Percentiles rank a stretch among this genome's conserved stretches.
phyloP scores from a whole-genome alignment of 805 yeast species.

The Cyberlindnera lachancei region DNA sequence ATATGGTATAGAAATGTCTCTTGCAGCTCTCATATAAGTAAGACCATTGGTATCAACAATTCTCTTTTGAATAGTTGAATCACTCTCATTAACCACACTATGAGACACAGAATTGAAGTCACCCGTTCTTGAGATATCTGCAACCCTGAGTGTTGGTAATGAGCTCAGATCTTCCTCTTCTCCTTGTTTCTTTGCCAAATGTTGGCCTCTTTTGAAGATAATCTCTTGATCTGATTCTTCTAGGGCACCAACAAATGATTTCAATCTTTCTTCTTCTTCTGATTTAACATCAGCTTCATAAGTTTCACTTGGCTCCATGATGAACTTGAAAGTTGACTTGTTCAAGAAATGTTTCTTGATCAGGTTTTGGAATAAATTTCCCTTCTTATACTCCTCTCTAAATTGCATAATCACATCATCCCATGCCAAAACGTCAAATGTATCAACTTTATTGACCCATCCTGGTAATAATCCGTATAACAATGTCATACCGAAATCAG shows the following conservation, averaged over 20 bases:
- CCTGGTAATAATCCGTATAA: slow-evolving; percentile 71
- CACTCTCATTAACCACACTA: slow-evolving; percentile 22
- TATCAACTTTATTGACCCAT: slow-evolving; percentile 80
- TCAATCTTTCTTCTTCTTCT: slow-evolving; percentile 53
- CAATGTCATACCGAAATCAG: slow-evolving; percentile 81
- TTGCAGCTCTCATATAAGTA: slow-evolving; percentile 65
- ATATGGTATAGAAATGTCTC: slow-evolving; percentile 52
- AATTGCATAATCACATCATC: slow-evolving; percentile 53
- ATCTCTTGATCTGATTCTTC: slow-evolving; percentile 47
- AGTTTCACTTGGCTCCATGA: slow-evolving; percentile 62
- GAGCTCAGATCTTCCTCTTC: slow-evolving; percentile 66
- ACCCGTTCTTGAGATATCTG: slow-evolving; percentile 62
- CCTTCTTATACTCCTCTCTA: slow-evolving; percentile 49
- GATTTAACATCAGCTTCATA: slow-evolving; percentile 42
- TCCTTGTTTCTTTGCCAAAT: slow-evolving; percentile 56
- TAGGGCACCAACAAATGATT: slow-evolving; percentile 34
- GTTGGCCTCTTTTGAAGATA: slow-evolving; percentile 53
- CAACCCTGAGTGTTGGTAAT: slow-evolving; percentile 68
- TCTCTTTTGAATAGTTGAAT: slow-evolving; percentile 34
- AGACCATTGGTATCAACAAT: slow-evolving; percentile 75
- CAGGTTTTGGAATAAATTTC: slow-evolving; percentile 51
- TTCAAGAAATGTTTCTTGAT: slow-evolving; percentile 45
- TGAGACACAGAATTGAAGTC: slow-evolving; percentile 27
- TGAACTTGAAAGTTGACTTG: slow-evolving; percentile 59
- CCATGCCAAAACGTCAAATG: slow-evolving; percentile 60